A percentile compares a stretch with the other conserved stretches of the same genome.
Conservation (phyloP, 305 asterid species). For the Euphrasia arctica region DNA sequence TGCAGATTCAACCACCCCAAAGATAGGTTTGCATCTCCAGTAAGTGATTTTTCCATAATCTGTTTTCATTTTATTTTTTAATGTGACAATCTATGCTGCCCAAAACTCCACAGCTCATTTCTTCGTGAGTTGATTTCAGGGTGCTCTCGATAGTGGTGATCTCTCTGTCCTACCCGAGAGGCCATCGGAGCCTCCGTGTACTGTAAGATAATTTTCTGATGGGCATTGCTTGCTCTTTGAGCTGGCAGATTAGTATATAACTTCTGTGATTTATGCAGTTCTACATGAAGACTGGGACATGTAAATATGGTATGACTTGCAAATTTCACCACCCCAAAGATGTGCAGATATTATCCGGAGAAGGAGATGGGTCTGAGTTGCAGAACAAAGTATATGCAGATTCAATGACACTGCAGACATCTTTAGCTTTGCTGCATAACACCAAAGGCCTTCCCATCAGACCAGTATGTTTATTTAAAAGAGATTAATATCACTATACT, state of each 20-base stretch:
- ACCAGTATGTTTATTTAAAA: conserved; percentile 39
- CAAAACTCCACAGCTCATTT: conserved; percentile 12
- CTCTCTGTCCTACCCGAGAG: conserved; percentile 69
- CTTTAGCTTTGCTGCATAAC: conserved; percentile 1
- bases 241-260: conserved; percentile 16
- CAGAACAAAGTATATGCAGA: conserved; percentile 1
- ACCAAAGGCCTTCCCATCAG: conserved; percentile 8
- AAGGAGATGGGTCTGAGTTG: not conserved
- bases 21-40: conserved; percentile 43
- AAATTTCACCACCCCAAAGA: conserved; percentile 93
- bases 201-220: conserved; percentile 54
- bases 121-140: conserved; percentile 45
- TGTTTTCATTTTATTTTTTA: conserved; percentile 5
- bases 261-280: conserved; percentile 54
- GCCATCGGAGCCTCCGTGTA: conserved; percentile 88
- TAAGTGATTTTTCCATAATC: conserved; percentile 35
- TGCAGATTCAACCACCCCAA: conserved; percentile 96
- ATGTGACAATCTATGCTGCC: conserved; percentile 14
- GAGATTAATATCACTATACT: conserved; percentile 9
- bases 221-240: conserved; percentile 26
- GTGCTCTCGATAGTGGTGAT: conserved; percentile 47
- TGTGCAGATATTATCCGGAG: conserved; percentile 1
- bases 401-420: not conserved
- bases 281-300: conserved; percentile 89
- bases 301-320: conserved; percentile 84